phyloP scores from a whole-genome alignment of 139 green algal genomes.

The Cymbomonas tetramitiformis region DNA sequence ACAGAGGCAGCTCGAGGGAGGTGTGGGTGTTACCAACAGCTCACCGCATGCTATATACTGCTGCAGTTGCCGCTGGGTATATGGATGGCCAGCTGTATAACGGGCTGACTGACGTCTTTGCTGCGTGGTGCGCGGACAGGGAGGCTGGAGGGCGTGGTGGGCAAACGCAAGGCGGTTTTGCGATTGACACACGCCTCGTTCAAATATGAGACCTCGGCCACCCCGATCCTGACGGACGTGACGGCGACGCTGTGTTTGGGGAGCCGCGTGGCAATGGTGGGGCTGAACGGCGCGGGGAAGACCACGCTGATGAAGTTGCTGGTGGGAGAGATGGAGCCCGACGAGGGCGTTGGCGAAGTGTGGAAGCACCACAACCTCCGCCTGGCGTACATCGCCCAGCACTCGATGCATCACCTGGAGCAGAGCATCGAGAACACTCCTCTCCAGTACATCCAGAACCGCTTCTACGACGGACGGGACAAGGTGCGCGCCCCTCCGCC shows the following conservation, averaged over 20 bases:
- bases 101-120: too few species aligned
- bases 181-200: too few species aligned
- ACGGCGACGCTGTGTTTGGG: conserved; percentile 28
- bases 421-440: conserved; percentile 14
- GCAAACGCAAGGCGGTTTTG: too few species aligned
- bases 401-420: conserved; percentile 20
- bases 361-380: conserved; percentile 22
- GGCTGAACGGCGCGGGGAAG: conserved; percentile 28
- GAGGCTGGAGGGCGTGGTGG: too few species aligned
- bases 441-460: conserved; percentile 17
- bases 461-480: conserved; percentile 20
- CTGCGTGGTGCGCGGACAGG: too few species aligned
- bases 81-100: too few species aligned
- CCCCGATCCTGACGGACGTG: too few species aligned
- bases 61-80: too few species aligned
- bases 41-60: too few species aligned
- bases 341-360: conserved; percentile 25
- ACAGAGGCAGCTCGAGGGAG: too few species aligned
- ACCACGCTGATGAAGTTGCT: conserved; percentile 31
- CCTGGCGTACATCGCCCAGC: conserved; percentile 21
- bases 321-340: conserved; percentile 16
- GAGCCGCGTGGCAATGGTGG: conserved; percentile 11
- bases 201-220: too few species aligned
- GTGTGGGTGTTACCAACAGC: too few species aligned
- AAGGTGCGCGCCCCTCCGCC: conserved; percentile 30